Base-by-base conservation (phyloP, 164 flowering plant genomes). In the Chloranthus sessilifolius region DNA sequence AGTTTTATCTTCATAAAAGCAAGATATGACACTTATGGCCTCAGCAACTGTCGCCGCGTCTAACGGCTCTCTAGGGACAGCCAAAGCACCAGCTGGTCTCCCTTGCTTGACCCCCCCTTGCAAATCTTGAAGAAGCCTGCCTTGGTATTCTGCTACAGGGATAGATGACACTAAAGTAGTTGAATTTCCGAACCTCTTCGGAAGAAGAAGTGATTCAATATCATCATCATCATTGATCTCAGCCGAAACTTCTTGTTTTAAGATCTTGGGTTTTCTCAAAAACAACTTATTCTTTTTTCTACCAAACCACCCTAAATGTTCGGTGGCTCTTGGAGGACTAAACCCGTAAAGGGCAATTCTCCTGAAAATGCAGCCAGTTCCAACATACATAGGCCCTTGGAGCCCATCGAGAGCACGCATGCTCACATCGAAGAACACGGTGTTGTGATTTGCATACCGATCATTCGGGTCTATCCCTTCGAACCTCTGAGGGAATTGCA, bases 341-440 rank as follows among this genome's bases (percentile, higher is more conserved):
- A 85, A 87, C 7, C 98, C 96, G 23, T 91, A 91, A 0, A 91
- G 69, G 19, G 98, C 96, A 14, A 71, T 78, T 56, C 98, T 67
- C 23, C 98, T 38, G 64, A 91, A 91, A 36, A 91, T 69, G 74
- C 96, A 91, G 44, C 98, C 98, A 0, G 98, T 91, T 1, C 98
- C 98, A 0, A 91, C 96, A 60, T 91, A 91, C 87, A 91, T 80
- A 1, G 98, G 98, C 22, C 98, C 98, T 50, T 91, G 98, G 21
- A 91, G 45, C 20, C 98, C 96, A 61, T 91, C 98, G 11, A 87
- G 68, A 3, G 96, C 95, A 30, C 95, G 61, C 95, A 91, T 87
- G 61, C 68, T 72, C 36, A 82, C 96, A 66, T 91, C 92, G 38
- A 91, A 91, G 69, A 91, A 91, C 29, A 91, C 98, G 0, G 83